phyloP scores from a whole-genome alignment of 1,284 basidiomycete species.

The Stygiomarasmius scandens region DNA sequence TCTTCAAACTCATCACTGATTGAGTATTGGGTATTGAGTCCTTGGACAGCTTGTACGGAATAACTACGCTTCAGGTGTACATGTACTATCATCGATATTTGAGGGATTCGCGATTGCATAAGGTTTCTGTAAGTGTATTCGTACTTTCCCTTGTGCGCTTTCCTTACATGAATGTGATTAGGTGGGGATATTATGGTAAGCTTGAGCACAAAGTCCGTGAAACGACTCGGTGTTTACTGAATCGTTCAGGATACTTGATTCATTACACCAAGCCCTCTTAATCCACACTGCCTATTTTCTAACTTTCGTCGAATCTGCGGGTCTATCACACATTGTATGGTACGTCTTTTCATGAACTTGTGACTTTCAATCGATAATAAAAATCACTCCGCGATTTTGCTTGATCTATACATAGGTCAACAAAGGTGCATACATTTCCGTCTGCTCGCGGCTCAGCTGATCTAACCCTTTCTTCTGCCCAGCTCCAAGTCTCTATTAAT shows the following conservation, averaged over 20 bases:
- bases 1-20: neutral
- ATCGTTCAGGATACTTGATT: slow-evolving; percentile 36
- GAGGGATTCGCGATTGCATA: slow-evolving; percentile 38
- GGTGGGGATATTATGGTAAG: slow-evolving; percentile 41
- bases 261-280: slow-evolving; percentile 38
- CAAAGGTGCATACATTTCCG: slow-evolving; percentile 35
- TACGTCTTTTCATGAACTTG: slow-evolving; percentile 15
- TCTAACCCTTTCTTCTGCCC: neutral
- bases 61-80: slow-evolving; percentile 41
- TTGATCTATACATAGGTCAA: slow-evolving; percentile 35
- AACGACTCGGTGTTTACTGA: slow-evolving; percentile 3
- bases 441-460: neutral
- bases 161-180: slow-evolving; percentile 14
- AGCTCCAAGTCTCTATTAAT: slow-evolving; percentile 44
- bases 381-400: too few species aligned
- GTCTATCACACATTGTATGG: slow-evolving; percentile 30
- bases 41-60: slow-evolving; percentile 37
- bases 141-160: neutral
- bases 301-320: slow-evolving; percentile 19
- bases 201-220: neutral
- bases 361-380: too few species aligned
- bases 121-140: slow-evolving; percentile 30
- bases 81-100: slow-evolving; percentile 44
- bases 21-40: neutral
- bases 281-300: slow-evolving; percentile 39